Conservation (phyloP, 306 rosid species). For the Chamaecrista fasciculata region DNA sequence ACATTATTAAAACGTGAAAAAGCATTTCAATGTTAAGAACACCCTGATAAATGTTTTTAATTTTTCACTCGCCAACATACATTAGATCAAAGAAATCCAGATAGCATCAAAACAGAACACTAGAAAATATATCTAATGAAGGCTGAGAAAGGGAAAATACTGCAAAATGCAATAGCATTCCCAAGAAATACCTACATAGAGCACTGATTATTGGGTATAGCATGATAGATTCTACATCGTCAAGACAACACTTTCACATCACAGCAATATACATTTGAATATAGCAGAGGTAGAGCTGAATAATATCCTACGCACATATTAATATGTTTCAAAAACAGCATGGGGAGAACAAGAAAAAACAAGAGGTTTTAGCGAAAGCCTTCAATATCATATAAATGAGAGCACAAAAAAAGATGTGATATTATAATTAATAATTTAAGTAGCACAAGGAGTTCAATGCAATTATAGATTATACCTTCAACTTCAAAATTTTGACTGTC, state of each 20-base stretch:
- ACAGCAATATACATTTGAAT: neutral
- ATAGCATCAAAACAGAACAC: neutral
- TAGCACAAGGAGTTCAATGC: neutral
- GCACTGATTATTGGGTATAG: neutral
- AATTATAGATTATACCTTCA: constrained; percentile 49
- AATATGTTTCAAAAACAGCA: neutral
- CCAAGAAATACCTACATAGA: neutral
- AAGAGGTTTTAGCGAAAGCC: neutral
- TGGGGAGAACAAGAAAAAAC: neutral
- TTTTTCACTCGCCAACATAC: neutral
- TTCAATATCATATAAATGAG: neutral
- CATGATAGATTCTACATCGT: neutral
- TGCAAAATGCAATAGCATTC: neutral
- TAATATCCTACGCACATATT: neutral
- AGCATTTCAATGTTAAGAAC: neutral
- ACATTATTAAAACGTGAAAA: neutral
- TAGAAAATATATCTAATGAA: neutral
- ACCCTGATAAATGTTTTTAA: neutral
- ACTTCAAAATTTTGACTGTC: constrained; percentile 34
- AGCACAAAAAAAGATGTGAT: constrained; percentile 1
- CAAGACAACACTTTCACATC: neutral
- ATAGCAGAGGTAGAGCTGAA: neutral
- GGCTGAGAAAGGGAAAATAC: neutral
- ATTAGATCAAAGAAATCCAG: neutral
- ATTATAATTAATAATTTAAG: neutral